Evolutionary conservation across 2,329 filamentous ascomycete genomes (phyloP).

Genomic region (Hypomyces rosellus): DNA sequence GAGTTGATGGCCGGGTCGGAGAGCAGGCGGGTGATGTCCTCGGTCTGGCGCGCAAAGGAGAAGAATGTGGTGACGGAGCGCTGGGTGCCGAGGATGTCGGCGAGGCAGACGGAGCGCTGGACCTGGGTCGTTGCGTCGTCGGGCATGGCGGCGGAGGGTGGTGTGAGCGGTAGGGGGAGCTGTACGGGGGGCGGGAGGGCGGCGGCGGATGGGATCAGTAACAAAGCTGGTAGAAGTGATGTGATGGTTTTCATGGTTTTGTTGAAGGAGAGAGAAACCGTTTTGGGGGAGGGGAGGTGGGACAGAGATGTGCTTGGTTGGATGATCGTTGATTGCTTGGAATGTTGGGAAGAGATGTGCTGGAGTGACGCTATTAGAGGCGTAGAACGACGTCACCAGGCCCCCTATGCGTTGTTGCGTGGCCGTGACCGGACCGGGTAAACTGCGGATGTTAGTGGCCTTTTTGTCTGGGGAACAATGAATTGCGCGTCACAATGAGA

Average conservation of each 20-base stretch:
- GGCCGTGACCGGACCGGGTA: no score
- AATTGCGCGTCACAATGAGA: no score
- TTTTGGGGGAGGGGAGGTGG: not conserved
- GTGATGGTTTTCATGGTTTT: conserved; percentile 8
- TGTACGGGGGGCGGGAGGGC: not conserved
- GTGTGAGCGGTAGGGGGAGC: conserved; percentile 9
- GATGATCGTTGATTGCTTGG: no score
- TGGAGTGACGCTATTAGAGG: not conserved
- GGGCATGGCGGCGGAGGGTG: conserved; percentile 24
- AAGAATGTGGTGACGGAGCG: conserved; percentile 80
- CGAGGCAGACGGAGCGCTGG: conserved; percentile 58
- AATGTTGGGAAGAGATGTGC: not conserved
- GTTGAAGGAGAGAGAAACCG: not conserved
- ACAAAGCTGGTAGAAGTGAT: conserved; percentile 1
- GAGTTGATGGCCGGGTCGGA: conserved; percentile 62
- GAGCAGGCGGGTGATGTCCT: conserved; percentile 61
- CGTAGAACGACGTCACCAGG: not conserved
- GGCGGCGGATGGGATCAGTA: not conserved
- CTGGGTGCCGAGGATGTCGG: conserved; percentile 76
- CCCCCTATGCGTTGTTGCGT: no score
- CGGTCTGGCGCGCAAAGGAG: conserved; percentile 69
- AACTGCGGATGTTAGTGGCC: not conserved
- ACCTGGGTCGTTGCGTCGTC: conserved; percentile 15
- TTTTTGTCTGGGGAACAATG: not conserved
- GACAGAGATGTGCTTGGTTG: not conserved